Percentiles rank a stretch among this genome's conserved stretches.
phyloP scores from a whole-genome alignment of 208 protist genomes.

The Kentomonas sorsogonicus region DNA sequence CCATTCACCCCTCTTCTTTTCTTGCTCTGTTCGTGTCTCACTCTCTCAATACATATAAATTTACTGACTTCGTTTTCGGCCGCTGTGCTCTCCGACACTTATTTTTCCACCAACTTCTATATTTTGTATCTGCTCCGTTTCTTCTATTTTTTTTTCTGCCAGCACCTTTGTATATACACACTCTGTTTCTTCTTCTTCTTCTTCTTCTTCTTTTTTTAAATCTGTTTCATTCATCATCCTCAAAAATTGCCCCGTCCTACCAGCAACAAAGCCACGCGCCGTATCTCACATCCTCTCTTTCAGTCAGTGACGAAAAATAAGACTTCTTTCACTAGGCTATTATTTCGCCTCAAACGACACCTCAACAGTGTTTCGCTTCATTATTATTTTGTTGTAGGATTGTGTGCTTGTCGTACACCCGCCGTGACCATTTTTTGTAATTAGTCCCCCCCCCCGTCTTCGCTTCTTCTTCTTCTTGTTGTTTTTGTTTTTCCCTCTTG shows the following conservation, averaged over 20 bases:
- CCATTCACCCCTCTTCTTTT: neutral
- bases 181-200: neutral
- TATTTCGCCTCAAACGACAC: neutral
- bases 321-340: neutral
- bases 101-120: neutral
- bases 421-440: neutral
- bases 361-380: neutral
- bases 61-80: constrained; percentile 8
- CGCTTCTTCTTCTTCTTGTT: neutral
- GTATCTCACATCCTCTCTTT: constrained; percentile 4
- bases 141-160: constrained; percentile 1
- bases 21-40: neutral
- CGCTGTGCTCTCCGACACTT: too few relatives aligned
- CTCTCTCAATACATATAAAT: neutral
- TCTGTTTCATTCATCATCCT: constrained; percentile 5
- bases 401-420: neutral
- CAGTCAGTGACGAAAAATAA: neutral
- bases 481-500: neutral
- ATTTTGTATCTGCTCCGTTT: neutral
- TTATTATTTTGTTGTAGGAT: neutral
- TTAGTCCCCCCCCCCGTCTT: neutral
- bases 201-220: constrained; percentile 7
- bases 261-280: neutral
- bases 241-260: neutral
- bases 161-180: neutral